A percentile compares a stretch with the other conserved stretches of the same genome.
These are phyloP conservation scores for Pilasporangium apinafurcum DNA, from an alignment of 352 stramenopile species.

Conservation along the genomic window DNA sequence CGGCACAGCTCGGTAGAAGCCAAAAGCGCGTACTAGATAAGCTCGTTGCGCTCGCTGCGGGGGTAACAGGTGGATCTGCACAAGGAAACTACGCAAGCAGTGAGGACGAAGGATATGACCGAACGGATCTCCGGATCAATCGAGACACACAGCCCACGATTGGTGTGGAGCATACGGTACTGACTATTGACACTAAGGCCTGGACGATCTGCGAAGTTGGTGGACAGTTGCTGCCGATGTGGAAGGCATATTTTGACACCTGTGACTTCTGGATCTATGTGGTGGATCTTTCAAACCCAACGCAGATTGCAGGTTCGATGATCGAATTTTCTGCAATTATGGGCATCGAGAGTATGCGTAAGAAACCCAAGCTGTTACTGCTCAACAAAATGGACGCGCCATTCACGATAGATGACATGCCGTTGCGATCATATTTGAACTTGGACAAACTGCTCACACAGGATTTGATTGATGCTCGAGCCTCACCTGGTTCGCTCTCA, in stretches of 20 bases:
- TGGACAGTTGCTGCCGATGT: slow-evolving; percentile 63
- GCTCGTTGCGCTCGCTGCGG: slow-evolving; percentile 19
- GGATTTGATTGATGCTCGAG: no score
- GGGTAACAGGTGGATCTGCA: slow-evolving; percentile 6
- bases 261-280: slow-evolving; percentile 72
- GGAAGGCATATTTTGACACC: slow-evolving; percentile 54
- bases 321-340: slow-evolving; percentile 68
- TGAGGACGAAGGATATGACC: slow-evolving; percentile 7
- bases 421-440: slow-evolving; percentile 44
- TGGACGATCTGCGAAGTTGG: slow-evolving; percentile 59
- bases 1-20: slow-evolving; percentile 28
- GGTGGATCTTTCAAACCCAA: slow-evolving; percentile 49
- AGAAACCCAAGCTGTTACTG: slow-evolving; percentile 56
- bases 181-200: slow-evolving; percentile 28
- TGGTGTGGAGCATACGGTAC: slow-evolving; percentile 50
- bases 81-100: slow-evolving; percentile 4
- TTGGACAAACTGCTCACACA: slow-evolving; percentile 49
- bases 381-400: slow-evolving; percentile 64
- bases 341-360: slow-evolving; percentile 36
- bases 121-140: slow-evolving; percentile 6
- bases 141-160: slow-evolving; percentile 50
- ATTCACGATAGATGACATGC: slow-evolving; percentile 35
- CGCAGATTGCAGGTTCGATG: slow-evolving; percentile 32
- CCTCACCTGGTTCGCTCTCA: slow-evolving; percentile 15
- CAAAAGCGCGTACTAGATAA: slow-evolving; percentile 33